These are phyloP conservation scores for Blastobotrys peoriensis DNA, from an alignment of 805 yeast species.

Conservation along the genomic window DNA sequence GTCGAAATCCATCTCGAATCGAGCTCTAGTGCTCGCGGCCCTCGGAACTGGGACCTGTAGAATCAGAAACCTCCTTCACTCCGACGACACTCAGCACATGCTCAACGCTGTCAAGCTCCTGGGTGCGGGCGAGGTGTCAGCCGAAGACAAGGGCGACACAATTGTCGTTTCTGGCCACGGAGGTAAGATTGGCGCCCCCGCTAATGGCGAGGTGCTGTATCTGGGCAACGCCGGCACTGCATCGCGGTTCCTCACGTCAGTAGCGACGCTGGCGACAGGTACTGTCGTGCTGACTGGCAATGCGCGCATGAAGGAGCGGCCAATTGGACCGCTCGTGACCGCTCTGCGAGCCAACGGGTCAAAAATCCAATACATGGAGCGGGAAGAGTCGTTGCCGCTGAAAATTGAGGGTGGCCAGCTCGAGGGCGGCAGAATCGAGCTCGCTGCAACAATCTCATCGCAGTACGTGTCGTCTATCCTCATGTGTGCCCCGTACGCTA, in stretches of 20 bases:
- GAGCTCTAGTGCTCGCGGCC: conserved; percentile 91
- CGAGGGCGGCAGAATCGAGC: conserved; percentile 85
- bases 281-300: conserved; percentile 80
- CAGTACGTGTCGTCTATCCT: conserved; percentile 94
- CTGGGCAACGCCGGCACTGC: conserved; percentile 99
- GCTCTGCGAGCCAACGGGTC: conserved; percentile 82
- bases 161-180: conserved; percentile 86
- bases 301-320: conserved; percentile 95
- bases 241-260: conserved; percentile 86
- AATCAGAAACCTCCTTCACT: conserved; percentile 80
- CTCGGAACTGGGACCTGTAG: conserved; percentile 80
- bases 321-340: conserved; percentile 92
- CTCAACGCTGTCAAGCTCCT: conserved; percentile 73
- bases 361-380: conserved; percentile 61
- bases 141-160: conserved; percentile 87
- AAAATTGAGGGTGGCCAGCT: conserved; percentile 61
- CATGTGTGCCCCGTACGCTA: conserved; percentile 97
- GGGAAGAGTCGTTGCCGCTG: conserved; percentile 80
- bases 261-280: conserved; percentile 60
- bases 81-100: conserved; percentile 96
- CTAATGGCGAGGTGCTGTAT: conserved; percentile 54
- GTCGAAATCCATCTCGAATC: conserved; percentile 91
- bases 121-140: conserved; percentile 72
- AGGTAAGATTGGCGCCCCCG: conserved; percentile 51
- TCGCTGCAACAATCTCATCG: conserved; percentile 94